Evolutionary conservation across 768 basidiomycete species (phyloP).

Genomic region (Leccinum uliginosum): DNA sequence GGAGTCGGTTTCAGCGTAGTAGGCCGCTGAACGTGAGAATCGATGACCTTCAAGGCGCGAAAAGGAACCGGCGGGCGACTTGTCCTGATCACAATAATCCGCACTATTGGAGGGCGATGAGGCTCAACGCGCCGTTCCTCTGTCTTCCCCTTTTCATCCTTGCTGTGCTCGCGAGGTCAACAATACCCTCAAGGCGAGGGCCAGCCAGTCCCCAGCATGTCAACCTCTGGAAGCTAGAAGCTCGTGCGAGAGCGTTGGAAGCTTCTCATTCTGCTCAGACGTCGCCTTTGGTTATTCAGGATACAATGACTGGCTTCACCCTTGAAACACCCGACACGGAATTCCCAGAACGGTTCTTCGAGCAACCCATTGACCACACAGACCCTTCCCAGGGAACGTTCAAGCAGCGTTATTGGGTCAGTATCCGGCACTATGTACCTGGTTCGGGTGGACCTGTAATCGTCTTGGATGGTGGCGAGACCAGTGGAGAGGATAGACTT

Average conservation of each 20-base stretch:
- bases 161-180: slow-evolving; percentile 7
- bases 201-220: slow-evolving; percentile 52
- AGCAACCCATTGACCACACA: slow-evolving; percentile 86
- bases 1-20: no score
- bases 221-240: slow-evolving; percentile 57
- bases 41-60: background rate
- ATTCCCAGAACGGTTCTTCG: slow-evolving; percentile 66
- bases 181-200: slow-evolving; percentile 6
- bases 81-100: background rate
- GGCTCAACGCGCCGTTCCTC: slow-evolving; percentile 9
- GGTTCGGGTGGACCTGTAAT: slow-evolving; percentile 77
- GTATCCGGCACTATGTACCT: slow-evolving; percentile 71
- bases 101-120: slow-evolving; percentile 10
- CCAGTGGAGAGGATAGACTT: slow-evolving; percentile 66
- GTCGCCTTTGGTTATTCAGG: slow-evolving; percentile 23
- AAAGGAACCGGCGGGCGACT: background rate
- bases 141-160: slow-evolving; percentile 13
- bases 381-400: slow-evolving; percentile 57
- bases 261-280: slow-evolving; percentile 7
- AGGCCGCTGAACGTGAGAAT: no score
- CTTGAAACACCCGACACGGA: slow-evolving; percentile 23
- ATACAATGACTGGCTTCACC: slow-evolving; percentile 10
- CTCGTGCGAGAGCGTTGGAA: slow-evolving; percentile 17
- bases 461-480: slow-evolving; percentile 92
- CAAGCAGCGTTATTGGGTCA: slow-evolving; percentile 91